Evolutionary conservation across 441 rosid genomes (phyloP), one percentile per base, ranked within the genome.

Genomic region (Gossypium gossypioides): DNA sequence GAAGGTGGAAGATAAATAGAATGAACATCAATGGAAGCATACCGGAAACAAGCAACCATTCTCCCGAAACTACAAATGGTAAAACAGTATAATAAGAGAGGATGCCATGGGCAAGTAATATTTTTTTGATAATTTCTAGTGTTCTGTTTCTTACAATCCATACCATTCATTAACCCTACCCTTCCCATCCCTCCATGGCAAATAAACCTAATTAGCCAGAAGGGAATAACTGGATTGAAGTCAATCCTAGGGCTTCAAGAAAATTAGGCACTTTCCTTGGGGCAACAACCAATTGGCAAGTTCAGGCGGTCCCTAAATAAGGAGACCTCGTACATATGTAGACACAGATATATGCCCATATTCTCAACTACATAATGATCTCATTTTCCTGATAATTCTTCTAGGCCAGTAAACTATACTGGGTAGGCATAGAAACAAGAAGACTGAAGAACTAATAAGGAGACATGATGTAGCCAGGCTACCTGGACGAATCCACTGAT

Each of bases 31-130:
- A 89, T 89, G 58, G 95, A 78, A 72, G 92, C 95, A 82, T 89
- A 89, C 37, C 87, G 87, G 75, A 89, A 89, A 83, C 95, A 89
- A 72, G 95, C 95, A 25, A 86, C 89, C 91, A 84, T 89, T 72
- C 76, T 80, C 70, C 92, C 92, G 64, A 86, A 89, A 80, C 95
- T 89, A 82, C 79, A 83, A 25, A 32, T 57, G 27, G 37, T 51
- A 32, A 64, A 16, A 72, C 74, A 71, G 25, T 72, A 72, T 21
- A 25, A 68, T 65, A 32, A 81, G 80, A 81, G 80, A 78, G 25
- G 75, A 75, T 40, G 76, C 42, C 24, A 58, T n/a, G 42, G 15
- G 16, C 22, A 64, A 63, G 19, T 18, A 29, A 29, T 22, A 48
- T 29, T 58, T 18, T 34, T n/a, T 24, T 48, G 6, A 56, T 15